A percentile compares a stretch with the other conserved stretches of the same genome.
These are phyloP conservation scores for Fusarium sambucinum DNA, from an alignment of 2,329 filamentous ascomycete genomes.

Conservation along the genomic window DNA sequence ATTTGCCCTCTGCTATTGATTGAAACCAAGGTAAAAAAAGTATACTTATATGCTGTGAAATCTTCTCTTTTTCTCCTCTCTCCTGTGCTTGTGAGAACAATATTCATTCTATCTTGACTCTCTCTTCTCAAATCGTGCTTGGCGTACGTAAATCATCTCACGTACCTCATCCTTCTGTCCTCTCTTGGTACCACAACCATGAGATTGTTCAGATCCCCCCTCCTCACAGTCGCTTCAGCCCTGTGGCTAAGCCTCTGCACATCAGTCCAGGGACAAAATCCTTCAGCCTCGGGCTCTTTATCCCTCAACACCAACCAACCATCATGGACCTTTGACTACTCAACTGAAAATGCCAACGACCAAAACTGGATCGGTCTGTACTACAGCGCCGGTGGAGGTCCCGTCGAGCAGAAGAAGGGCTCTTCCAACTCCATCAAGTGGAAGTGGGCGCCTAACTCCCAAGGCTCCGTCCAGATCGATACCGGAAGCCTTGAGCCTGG, in stretches of 20 bases:
- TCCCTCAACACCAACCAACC: constrained; percentile 32
- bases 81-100: neutral
- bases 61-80: neutral
- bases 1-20: constrained; percentile 11
- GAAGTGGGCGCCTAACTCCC: constrained; percentile 49
- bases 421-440: constrained; percentile 50
- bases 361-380: constrained; percentile 58
- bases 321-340: constrained; percentile 54
- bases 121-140: constrained; percentile 5
- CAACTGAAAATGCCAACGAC: constrained; percentile 44
- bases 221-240: constrained; percentile 25
- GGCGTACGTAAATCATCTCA: constrained; percentile 13
- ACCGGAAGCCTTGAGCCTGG: constrained; percentile 46
- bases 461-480: constrained; percentile 49
- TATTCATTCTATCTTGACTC: neutral
- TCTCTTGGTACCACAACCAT: constrained; percentile 22
- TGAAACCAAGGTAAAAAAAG: neutral
- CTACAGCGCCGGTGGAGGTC: constrained; percentile 51
- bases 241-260: constrained; percentile 31
- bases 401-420: constrained; percentile 50
- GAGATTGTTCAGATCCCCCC: constrained; percentile 29
- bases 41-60: constrained; percentile 14
- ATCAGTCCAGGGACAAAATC: constrained; percentile 19
- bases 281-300: constrained; percentile 31
- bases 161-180: neutral